phyloP scores from a whole-genome alignment of 495 filamentous ascomycete species.

The Hypoxylon lienhwacheense region DNA sequence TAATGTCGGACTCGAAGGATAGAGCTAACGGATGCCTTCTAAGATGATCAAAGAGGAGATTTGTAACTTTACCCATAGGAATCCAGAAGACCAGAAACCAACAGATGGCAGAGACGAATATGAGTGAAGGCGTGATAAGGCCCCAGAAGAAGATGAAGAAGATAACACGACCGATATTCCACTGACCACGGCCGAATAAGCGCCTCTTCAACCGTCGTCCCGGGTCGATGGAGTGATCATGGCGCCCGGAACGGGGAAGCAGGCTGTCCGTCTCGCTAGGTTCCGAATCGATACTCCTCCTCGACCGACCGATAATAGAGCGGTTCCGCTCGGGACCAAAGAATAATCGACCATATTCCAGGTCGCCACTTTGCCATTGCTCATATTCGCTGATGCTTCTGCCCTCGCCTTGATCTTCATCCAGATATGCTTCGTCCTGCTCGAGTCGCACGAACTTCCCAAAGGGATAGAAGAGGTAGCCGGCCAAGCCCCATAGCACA shows the following conservation, averaged over 20 bases:
- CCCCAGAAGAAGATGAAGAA: conserved; percentile 98
- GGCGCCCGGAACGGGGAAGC: conserved; percentile 64
- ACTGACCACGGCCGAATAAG: conserved; percentile 92
- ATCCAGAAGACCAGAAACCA: conserved; percentile 98
- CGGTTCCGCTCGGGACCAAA: conserved; percentile 82
- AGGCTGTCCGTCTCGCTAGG: conserved; percentile 86
- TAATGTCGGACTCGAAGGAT: conserved; percentile 85
- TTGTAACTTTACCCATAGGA: conserved; percentile 94
- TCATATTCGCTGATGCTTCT: conserved; percentile 98
- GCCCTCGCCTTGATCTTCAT: conserved; percentile 99
- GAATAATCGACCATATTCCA: conserved; percentile 93
- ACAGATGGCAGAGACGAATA: conserved; percentile 83
- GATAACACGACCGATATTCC: conserved; percentile 89
- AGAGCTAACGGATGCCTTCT: conserved; percentile 89
- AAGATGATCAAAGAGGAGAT: conserved; percentile 87
- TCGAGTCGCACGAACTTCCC: conserved; percentile 92
- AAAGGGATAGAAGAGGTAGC: conserved; percentile 93
- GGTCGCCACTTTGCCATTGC: conserved; percentile 96
- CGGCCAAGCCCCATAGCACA: conserved; percentile 79
- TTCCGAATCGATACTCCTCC: conserved; percentile 82
- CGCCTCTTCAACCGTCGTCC: conserved; percentile 72
- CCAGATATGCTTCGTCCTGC: conserved; percentile 89
- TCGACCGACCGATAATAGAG: conserved; percentile 84
- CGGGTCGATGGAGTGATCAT: conserved; percentile 26
- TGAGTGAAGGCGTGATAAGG: conserved; percentile 82